Evolutionary conservation across 352 stramenopile genomes (phyloP).

Genomic region (Pythium guiyangense): DNA sequence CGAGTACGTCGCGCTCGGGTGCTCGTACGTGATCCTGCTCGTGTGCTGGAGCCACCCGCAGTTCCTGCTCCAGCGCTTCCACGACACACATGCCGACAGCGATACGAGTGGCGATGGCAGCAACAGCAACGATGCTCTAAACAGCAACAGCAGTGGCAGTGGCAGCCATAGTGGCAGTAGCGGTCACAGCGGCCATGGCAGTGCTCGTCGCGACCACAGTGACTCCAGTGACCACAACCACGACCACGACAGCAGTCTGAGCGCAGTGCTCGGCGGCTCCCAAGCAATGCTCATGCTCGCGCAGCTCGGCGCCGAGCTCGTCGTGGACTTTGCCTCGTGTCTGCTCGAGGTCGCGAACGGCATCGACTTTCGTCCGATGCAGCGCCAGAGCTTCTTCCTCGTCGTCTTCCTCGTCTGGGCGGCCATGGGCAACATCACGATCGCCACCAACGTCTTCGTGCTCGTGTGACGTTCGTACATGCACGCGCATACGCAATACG

Average conservation of each 20-base stretch:
- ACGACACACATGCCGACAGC: too few relatives aligned
- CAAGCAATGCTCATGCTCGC: conserved; percentile 9
- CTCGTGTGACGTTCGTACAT: not conserved
- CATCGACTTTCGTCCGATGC: conserved; percentile 8
- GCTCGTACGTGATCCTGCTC: conserved; percentile 27
- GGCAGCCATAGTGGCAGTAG: not conserved
- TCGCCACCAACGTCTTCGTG: conserved; percentile 6
- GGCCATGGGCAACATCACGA: conserved; percentile 6
- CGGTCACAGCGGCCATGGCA: not conserved
- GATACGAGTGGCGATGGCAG: too few relatives aligned
- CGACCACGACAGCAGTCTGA: not conserved
- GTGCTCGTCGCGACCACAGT: not conserved
- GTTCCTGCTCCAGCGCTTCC: conserved; percentile 9
- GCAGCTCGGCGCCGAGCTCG: conserved; percentile 16
- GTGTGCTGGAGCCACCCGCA: conserved; percentile 27
- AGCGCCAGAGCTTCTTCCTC: conserved; percentile 13
- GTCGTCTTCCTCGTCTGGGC: conserved; percentile 13
- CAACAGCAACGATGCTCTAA: too few relatives aligned
- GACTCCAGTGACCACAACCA: conserved; percentile 1
- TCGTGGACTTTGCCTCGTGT: conserved; percentile 21
- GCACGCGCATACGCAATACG: too few relatives aligned
- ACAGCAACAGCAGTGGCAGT: not conserved
- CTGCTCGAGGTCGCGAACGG: conserved; percentile 18
- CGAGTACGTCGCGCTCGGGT: conserved; percentile 41
- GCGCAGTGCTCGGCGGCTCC: not conserved